phyloP scores from a whole-genome alignment of 305 asterid genomes.

The Fraxinus xanthoxyloides region DNA sequence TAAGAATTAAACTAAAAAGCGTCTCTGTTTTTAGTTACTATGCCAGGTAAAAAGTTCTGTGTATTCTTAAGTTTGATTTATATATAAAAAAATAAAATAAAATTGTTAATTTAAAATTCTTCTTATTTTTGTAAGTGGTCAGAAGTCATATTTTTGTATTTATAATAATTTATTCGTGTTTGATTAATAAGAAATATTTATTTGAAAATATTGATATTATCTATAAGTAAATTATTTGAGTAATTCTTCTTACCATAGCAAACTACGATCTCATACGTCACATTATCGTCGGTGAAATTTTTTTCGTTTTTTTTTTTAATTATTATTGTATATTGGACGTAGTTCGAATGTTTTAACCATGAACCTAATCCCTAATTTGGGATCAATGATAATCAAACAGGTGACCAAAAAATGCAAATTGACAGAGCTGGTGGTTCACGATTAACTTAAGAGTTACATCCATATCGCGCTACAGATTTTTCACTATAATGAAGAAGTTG shows the following conservation, averaged over 20 bases:
- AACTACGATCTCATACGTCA: too few relatives aligned
- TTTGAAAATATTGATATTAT: not conserved
- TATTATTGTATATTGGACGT: too few relatives aligned
- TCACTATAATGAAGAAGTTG: constrained; percentile 51
- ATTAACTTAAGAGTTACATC: constrained; percentile 55
- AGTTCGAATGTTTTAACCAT: too few relatives aligned
- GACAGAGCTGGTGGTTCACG: constrained; percentile 47
- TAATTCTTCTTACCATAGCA: not conserved
- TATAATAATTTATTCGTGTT: not conserved
- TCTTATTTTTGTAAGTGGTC: too few relatives aligned
- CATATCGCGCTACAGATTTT: constrained; percentile 58
- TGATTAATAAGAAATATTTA: too few relatives aligned
- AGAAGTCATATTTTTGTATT: not conserved
- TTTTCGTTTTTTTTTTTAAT: too few relatives aligned
- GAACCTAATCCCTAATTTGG: too few relatives aligned
- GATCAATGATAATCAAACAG: constrained; percentile 7
- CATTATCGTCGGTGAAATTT: not conserved
- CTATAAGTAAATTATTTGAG: not conserved
- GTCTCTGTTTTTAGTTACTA: not conserved
- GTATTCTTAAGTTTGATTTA: not conserved
- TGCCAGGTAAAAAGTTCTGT: not conserved
- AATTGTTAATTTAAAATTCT: not conserved
- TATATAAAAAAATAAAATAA: too few relatives aligned
- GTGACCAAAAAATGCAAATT: constrained; percentile 49
- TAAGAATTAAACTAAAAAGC: too few relatives aligned